Evolutionary conservation across 2,329 filamentous ascomycete genomes (phyloP).

Genomic region (Aspergillus melleus): DNA sequence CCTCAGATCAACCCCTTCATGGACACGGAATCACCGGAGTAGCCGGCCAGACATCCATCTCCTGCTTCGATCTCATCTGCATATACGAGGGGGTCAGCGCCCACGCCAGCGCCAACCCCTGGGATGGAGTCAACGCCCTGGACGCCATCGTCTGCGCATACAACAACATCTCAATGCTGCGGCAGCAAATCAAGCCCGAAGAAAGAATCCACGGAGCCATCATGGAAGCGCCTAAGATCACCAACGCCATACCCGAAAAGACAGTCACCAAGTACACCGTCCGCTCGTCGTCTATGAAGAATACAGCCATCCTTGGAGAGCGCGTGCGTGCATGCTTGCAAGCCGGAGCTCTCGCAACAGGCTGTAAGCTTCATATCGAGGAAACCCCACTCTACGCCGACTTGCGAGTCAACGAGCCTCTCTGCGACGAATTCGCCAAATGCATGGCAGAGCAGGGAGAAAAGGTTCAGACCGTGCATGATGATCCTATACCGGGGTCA

Average conservation of each 20-base stretch:
- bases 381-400: background rate
- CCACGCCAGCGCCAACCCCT: conserved; percentile 55
- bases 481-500: background rate
- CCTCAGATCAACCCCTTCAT: background rate
- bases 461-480: background rate
- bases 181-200: conserved; percentile 55
- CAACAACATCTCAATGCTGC: conserved; percentile 47
- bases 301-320: background rate
- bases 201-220: conserved; percentile 54
- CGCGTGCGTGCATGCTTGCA: background rate
- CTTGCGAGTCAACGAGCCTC: background rate
- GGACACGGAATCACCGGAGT: background rate
- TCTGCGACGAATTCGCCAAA: background rate
- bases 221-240: conserved; percentile 52
- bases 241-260: conserved; percentile 1
- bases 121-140: conserved; percentile 58
- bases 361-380: background rate
- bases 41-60: background rate
- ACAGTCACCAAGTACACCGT: background rate
- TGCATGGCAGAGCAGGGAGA: background rate
- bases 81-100: conserved; percentile 51
- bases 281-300: background rate
- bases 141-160: conserved; percentile 53
- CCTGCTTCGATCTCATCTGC: conserved; percentile 20
- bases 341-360: background rate